A percentile compares a stretch with the other conserved stretches of the same genome.
Conservation (phyloP, 2,329 filamentous ascomycete species). For the Alternaria dauci region DNA sequence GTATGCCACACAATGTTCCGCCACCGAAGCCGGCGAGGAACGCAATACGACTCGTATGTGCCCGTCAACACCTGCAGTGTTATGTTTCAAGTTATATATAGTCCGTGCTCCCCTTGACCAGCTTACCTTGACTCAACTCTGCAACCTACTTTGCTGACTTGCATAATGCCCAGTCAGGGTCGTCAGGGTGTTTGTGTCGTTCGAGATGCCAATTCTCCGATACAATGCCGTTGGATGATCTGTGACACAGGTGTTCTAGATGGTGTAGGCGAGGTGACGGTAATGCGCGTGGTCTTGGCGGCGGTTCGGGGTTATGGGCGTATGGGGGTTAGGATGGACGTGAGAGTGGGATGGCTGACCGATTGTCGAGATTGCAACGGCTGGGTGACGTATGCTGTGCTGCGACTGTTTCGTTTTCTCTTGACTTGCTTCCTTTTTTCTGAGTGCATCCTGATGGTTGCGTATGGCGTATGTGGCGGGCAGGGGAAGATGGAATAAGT, state of each 20-base stretch:
- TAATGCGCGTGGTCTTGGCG: background rate
- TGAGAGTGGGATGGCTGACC: background rate
- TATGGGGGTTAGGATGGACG: background rate
- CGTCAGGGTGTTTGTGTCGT: background rate
- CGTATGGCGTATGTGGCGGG: background rate
- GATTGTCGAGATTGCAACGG: background rate
- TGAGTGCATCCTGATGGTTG: background rate
- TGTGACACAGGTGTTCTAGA: background rate
- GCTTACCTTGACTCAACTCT: background rate
- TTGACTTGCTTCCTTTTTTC: background rate
- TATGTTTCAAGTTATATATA: background rate
- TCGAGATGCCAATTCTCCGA: conserved; percentile 8
- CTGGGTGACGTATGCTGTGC: background rate
- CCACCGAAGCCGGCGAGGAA: background rate
- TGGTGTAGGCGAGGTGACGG: background rate
- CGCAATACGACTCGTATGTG: background rate
- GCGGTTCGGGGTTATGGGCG: background rate
- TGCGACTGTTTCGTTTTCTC: background rate
- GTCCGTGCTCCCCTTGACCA: background rate
- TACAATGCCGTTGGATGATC: conserved; percentile 10
- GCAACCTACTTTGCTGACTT: background rate
- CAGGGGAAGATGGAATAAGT: background rate
- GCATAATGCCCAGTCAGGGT: background rate
- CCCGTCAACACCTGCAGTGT: background rate
- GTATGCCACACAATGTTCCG: background rate